Percentiles rank a stretch among this genome's conserved stretches.
Conservation (phyloP, 75 land plant genomes). For the Larix kaempferi region DNA sequence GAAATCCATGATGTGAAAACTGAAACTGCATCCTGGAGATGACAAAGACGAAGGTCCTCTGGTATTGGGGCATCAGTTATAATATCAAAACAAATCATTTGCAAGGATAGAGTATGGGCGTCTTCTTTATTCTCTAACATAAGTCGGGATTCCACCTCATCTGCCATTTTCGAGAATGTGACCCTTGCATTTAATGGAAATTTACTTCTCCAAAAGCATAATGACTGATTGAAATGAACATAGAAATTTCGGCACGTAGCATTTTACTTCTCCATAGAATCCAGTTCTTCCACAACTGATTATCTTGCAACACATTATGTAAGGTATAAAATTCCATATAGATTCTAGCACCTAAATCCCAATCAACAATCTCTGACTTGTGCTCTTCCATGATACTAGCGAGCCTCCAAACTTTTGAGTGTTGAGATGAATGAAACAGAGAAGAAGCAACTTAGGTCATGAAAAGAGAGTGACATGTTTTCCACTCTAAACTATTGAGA, state of each 20-base stretch:
- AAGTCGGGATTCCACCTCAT: constrained; percentile 64
- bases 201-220: constrained; percentile 66
- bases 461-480: too few relatives aligned
- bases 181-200: constrained; percentile 68
- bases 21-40: constrained; percentile 79
- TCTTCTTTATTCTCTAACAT: constrained; percentile 34
- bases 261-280: constrained; percentile 61
- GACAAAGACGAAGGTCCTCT: constrained; percentile 66
- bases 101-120: constrained; percentile 29
- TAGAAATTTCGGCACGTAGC: constrained; percentile 61
- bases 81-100: constrained; percentile 60
- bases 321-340: constrained; percentile 69
- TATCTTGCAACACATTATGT: constrained; percentile 47
- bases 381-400: constrained; percentile 76
- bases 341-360: constrained; percentile 92
- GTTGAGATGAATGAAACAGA: too few relatives aligned
- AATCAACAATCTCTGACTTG: constrained; percentile 82
- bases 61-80: constrained; percentile 79
- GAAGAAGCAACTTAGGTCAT: too few relatives aligned
- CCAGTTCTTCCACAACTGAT: constrained; percentile 48
- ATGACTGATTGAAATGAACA: constrained; percentile 59
- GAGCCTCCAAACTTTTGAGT: constrained; percentile 69
- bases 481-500: too few relatives aligned
- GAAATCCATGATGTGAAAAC: constrained; percentile 67
- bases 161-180: constrained; percentile 80